Base-by-base conservation (phyloP, 352 stramenopile species). In the Pythium brachiatum region DNA sequence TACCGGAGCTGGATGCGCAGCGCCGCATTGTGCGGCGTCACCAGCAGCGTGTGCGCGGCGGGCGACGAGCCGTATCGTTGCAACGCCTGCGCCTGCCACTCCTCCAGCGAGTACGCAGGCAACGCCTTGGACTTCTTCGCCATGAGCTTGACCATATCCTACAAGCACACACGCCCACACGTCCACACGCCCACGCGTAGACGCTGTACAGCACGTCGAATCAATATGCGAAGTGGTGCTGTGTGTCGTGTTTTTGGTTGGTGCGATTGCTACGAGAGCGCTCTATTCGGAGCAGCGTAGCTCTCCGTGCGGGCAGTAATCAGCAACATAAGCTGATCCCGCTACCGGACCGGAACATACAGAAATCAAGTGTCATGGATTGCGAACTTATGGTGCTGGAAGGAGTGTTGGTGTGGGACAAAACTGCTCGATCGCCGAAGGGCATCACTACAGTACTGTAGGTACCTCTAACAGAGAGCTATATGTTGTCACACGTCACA, bases 1-100 rank as follows among this genome's bases (percentile, higher is more conserved):
- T 93, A 93, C 39, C 79, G 81, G 62, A 86, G 53, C 64, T 91
- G 83, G 60, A 93, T 86, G 26, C 83, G 74, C 66, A 82, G 39
- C 23, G 83, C 81, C 23, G 79, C 71, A 12, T 64, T 66, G 47
- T 83, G 69, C 47, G 77, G 68, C 32, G 80, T 71, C 9, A 83
- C 68, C 21, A 78, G 72, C 27, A 74, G 54, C 15, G 67, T 68
- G 34, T 76, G 38, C n/a, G 48, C 36, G 20, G 52, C 34, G 25
- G 16, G 18, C 2, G 25, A 47, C 31, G 39, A 23, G 56, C 55
- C 38, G 43, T 73, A 61, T 18, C 65, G 72, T 59, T 79, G 68
- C 56, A 70, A 57, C 57, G 60, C 65, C 60, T 76, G 71, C 52
- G 44, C 60, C 26, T 75, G 63, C 72, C 72, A 79, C 60, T 79